phyloP scores from a whole-genome alignment of 148 eudicot species.

The Persicaria tinctoria region DNA sequence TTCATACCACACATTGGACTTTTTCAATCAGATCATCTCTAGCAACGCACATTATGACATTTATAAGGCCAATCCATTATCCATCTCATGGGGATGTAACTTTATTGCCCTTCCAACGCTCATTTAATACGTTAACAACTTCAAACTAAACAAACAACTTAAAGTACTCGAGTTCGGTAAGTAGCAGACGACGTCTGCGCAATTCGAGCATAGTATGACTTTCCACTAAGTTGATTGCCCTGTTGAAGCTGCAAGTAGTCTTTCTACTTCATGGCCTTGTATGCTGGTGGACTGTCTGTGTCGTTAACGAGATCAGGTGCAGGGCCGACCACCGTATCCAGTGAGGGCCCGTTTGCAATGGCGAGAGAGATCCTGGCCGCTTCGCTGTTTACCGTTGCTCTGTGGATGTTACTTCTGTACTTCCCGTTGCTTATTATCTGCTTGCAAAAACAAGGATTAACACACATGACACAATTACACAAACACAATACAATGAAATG shows the following conservation, averaged over 20 bases:
- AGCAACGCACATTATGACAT: too few species aligned
- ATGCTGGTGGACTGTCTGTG: background rate
- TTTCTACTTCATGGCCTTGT: constrained; percentile 20
- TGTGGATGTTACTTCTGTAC: constrained; percentile 28
- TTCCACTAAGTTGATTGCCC: constrained; percentile 14
- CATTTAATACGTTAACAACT: too few species aligned
- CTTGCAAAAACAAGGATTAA: background rate
- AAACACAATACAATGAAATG: too few species aligned
- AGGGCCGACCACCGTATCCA: constrained; percentile 22
- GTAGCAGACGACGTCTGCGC: background rate
- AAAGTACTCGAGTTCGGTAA: background rate
- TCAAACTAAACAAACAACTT: background rate
- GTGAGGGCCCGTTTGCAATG: constrained; percentile 21
- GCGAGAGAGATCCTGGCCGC: constrained; percentile 27
- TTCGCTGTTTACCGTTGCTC: constrained; percentile 30
- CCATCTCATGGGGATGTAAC: too few species aligned
- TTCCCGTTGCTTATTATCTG: constrained; percentile 38
- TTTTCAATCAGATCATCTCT: too few species aligned
- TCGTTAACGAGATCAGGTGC: constrained; percentile 11
- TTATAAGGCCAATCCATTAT: too few species aligned
- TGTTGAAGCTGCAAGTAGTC: constrained; percentile 21
- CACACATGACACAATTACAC: too few species aligned
- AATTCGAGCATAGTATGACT: constrained; percentile 7
- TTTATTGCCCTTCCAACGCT: too few species aligned
- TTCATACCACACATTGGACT: too few species aligned